Evolutionary conservation across 1,284 basidiomycete species (phyloP), one percentile per base, ranked within the genome.

Genomic region (Sporisorium sorghi): DNA sequence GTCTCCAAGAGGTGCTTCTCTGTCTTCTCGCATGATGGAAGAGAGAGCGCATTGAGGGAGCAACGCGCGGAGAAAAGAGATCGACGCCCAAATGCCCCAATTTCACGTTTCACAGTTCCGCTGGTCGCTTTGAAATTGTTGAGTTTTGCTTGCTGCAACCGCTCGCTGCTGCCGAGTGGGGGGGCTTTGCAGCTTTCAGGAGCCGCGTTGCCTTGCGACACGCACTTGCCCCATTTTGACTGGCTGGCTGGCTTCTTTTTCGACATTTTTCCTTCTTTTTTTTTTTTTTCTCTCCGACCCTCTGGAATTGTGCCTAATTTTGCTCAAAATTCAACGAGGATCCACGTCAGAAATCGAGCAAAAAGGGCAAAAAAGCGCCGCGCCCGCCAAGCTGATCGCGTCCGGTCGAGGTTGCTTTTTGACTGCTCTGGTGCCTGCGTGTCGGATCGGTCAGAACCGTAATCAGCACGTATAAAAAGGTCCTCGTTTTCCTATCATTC

Each of bases 271-370:
- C 10, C 5, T 23, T 21, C 5, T 39, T 21, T 4, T 52, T 42
- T 42, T n/a, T 9, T n/a, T 23, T 15, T 42, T 40, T 40, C 37
- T 21, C 49, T 40, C 12, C 51, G 39, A 19, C 14, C 43, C 50
- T 55, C 53, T 55, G 53, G 21, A 46, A 32, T 46, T 32, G 53
- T 26, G 43, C 43, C 53, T 19, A 23, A 37, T 26, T 24, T 21
- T 24, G 24, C 19, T 15, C n/a, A 43, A 43, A 19, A 33, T 54
- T 2, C 21, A 54, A 21, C 11, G 21, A 37, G 17, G 30, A 52
- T 52, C 37, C 51, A 53, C 52, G 52, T 44, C 42, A 33, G 30
- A 30, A 47, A 47, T 19, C 28, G n/a, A 30, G 26, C 19, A 5
- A 30, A 30, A 47, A 47, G 17, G n/a, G 8, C 5, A 9, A 17